Evolutionary conservation across 345 rosid species (phyloP).

Genomic region (Acer negundo): DNA sequence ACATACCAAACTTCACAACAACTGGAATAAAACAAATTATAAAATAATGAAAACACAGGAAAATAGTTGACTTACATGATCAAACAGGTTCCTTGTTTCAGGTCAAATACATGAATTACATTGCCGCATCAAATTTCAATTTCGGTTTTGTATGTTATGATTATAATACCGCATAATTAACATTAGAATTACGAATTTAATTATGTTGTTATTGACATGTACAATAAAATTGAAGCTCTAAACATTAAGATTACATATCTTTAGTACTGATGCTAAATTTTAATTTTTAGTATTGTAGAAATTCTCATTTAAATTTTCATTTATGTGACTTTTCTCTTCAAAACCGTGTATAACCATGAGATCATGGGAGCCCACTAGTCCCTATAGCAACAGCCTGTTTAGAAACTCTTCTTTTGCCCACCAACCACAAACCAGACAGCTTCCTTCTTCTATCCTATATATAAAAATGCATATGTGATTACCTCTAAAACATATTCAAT

Average conservation of each 20-base stretch:
- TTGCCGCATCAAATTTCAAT: no score
- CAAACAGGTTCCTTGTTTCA: neutral
- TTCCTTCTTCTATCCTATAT: neutral
- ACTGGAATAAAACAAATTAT: neutral
- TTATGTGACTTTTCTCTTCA: neutral
- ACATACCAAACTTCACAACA: neutral
- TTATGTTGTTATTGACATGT: no score
- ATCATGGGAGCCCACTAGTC: slow-evolving; percentile 7
- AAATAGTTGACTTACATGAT: neutral
- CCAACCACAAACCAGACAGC: neutral
- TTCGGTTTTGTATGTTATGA: no score
- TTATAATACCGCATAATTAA: no score
- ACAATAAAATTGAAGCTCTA: no score
- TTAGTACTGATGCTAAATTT: no score
- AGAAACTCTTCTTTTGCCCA: neutral
- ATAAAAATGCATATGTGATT: neutral
- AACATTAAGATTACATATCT: no score
- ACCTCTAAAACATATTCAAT: neutral
- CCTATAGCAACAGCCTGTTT: slow-evolving; percentile 5
- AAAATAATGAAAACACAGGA: neutral
- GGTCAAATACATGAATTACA: neutral
- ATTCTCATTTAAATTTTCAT: no score
- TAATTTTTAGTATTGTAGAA: no score
- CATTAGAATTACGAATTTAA: no score
- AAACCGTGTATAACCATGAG: neutral